These are phyloP conservation scores for Sanghuangporus weigelae DNA, from an alignment of 1,284 basidiomycete species.

Conservation along the genomic window DNA sequence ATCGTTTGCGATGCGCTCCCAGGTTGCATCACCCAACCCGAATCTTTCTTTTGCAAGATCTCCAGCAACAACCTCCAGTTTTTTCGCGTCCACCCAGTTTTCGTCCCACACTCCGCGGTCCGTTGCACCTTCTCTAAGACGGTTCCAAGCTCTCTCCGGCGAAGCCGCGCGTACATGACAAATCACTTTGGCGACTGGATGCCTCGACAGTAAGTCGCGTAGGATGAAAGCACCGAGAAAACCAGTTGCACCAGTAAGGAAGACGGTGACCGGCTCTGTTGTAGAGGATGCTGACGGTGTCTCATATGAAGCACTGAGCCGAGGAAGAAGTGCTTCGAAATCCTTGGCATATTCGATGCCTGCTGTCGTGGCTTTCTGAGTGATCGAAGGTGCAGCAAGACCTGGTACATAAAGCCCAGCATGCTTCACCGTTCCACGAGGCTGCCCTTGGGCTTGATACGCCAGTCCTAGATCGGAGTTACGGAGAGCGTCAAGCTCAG, in stretches of 20 bases:
- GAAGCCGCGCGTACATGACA: constrained; percentile 83
- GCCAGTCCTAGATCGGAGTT: constrained; percentile 80
- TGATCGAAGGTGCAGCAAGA: background rate
- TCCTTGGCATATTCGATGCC: constrained; percentile 76
- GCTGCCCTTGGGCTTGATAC: constrained; percentile 30
- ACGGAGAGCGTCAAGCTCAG: constrained; percentile 73
- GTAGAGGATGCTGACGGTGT: constrained; percentile 48
- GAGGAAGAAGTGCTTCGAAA: constrained; percentile 57
- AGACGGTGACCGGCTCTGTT: constrained; percentile 64
- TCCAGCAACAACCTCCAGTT: constrained; percentile 84
- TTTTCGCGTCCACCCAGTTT: constrained; percentile 67
- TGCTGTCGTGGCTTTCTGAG: constrained; percentile 19
- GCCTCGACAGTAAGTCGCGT: constrained; percentile 67
- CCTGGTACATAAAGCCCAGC: constrained; percentile 21
- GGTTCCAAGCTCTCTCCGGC: constrained; percentile 57
- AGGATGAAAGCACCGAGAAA: constrained; percentile 96
- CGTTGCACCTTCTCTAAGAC: constrained; percentile 73
- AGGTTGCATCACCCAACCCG: constrained; percentile 65
- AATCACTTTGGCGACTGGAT: constrained; percentile 79
- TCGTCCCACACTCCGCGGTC: constrained; percentile 94
- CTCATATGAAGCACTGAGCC: constrained; percentile 59
- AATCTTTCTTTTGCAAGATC: constrained; percentile 79
- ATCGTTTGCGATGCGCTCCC: constrained; percentile 68
- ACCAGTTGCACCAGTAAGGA: constrained; percentile 96
- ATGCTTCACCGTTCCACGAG: constrained; percentile 20